Conservation (phyloP, 2,329 filamentous ascomycete genomes). For the Neoascochyta sp. region DNA sequence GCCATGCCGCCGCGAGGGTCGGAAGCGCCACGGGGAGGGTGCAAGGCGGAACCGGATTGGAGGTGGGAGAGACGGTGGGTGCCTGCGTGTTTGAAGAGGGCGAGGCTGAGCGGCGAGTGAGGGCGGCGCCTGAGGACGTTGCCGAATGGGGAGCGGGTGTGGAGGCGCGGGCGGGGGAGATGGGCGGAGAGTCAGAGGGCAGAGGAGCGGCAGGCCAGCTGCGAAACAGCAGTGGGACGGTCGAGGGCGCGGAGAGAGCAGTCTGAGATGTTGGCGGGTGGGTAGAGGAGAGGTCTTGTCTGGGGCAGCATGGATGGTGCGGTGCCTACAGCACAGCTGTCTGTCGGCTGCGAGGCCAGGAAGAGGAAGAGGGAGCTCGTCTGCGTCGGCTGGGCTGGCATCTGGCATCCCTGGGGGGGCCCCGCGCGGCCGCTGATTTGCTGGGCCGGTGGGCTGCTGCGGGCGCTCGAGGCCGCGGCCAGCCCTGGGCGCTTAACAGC, state of each 20-base stretch:
- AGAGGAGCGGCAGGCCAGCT: slow-evolving; percentile 26
- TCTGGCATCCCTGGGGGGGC: slow-evolving; percentile 4
- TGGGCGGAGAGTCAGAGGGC: slow-evolving; percentile 10
- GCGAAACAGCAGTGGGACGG: too few species aligned
- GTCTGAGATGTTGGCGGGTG: slow-evolving; percentile 4
- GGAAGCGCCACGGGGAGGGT: slow-evolving; percentile 25
- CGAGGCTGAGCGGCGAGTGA: slow-evolving; percentile 9
- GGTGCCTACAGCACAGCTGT: slow-evolving; percentile 7
- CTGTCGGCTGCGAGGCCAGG: too few species aligned
- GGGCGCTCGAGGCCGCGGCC: slow-evolving; percentile 2
- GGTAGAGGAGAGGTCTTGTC: slow-evolving; percentile 1
- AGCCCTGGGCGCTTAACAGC: slow-evolving; percentile 7
- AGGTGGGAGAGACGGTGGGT: slow-evolving; percentile 7
- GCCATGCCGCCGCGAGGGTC: slow-evolving; percentile 34
- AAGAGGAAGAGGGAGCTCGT: too few species aligned
- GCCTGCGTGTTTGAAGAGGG: slow-evolving; percentile 9
- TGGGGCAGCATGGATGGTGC: slow-evolving; percentile 2
- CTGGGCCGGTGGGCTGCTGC: not conserved
- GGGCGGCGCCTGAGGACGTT: slow-evolving; percentile 1
- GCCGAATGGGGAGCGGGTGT: slow-evolving; percentile 23
- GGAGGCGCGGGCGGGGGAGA: slow-evolving; percentile 15
- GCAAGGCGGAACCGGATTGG: slow-evolving; percentile 10
- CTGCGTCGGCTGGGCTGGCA: too few species aligned
- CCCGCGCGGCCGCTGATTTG: slow-evolving; percentile 1
- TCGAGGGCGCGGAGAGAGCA: not conserved